These are phyloP conservation scores for Colletotrichum sp. DNA, from an alignment of 2,329 filamentous ascomycete genomes.

Conservation along the genomic window DNA sequence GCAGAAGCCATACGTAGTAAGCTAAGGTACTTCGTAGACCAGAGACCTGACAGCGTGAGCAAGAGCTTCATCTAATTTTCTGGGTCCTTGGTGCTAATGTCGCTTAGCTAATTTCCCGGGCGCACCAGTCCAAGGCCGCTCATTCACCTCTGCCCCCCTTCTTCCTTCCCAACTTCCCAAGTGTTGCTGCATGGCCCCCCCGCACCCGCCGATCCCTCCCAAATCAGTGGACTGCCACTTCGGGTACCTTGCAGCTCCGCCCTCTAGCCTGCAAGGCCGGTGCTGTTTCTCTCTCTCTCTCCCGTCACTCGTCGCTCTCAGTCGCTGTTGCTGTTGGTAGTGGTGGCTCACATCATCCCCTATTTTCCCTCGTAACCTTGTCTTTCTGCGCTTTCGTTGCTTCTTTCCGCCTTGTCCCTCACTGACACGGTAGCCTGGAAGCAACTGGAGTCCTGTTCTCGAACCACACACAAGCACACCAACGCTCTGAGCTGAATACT, in stretches of 20 bases:
- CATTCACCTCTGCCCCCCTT: background rate
- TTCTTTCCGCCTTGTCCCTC: background rate
- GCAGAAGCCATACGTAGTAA: background rate
- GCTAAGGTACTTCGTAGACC: background rate
- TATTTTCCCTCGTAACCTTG: background rate
- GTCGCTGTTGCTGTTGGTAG: background rate
- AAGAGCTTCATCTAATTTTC: constrained; percentile 19
- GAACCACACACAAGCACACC: background rate
- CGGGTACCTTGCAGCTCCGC: constrained; percentile 19
- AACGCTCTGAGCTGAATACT: background rate
- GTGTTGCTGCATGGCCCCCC: background rate
- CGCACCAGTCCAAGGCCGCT: background rate
- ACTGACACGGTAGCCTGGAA: background rate
- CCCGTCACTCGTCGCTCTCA: background rate
- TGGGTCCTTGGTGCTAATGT: constrained; percentile 18
- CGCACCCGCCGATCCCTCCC: constrained; percentile 9
- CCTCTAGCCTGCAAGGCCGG: background rate
- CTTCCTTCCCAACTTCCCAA: background rate
- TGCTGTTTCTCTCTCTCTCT: background rate
- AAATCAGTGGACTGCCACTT: background rate
- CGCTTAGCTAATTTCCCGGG: constrained; percentile 25
- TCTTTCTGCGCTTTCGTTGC: background rate
- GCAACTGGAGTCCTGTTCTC: background rate
- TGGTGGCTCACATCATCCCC: background rate
- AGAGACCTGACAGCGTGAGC: background rate